Evolutionary conservation across 1,284 basidiomycete genomes (phyloP), one percentile per base, ranked within the genome.

Genomic region (Trametes pubescens): DNA sequence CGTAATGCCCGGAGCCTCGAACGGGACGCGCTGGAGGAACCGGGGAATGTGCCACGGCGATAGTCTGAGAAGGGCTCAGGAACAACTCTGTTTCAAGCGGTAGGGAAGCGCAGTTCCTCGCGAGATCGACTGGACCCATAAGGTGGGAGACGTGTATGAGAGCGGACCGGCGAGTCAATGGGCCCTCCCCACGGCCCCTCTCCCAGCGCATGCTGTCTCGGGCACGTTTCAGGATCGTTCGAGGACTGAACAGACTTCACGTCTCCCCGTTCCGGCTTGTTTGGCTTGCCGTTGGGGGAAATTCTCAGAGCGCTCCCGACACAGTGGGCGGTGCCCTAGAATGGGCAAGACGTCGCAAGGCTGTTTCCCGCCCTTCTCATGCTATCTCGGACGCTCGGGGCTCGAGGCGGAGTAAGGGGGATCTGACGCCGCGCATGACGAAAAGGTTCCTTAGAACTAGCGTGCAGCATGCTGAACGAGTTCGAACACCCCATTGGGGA

Each of bases 11-110:
- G 57, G 69, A 69, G 64, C 59, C 55, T 68, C 65, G 62, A 64
- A 55, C 40, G 62, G 51, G 55, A 54, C 53, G 56, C 38, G 51
- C 37, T 57, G 59, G 48, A 58, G 32, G 40, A 26, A n/a, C 64
- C 52, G 61, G 66, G 57, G 65, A 69, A 68, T 49, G 44, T 64
- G 65, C 43, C 59, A 57, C 34, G 34, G 59, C 58, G 67, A 70
- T 62, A 63, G 66, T 64, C 65, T 60, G 62, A 57, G 54, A 62
- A 62, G 67, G 60, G 35, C 47, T 61, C 66, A 72, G 71, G 72
- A 61, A 71, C 70, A 68, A 71, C 71, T 72, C 70, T 73, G 62
- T 73, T 72, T 74, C 65, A 51, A 67, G 65, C 40, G 34, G 64
- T 61, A 67, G 68, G 65, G 65, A 69, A 70, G 66, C 62, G 59